Base-by-base conservation (phyloP, 1,284 basidiomycete genomes). In the Cutaneotrichosporon mucoides region DNA sequence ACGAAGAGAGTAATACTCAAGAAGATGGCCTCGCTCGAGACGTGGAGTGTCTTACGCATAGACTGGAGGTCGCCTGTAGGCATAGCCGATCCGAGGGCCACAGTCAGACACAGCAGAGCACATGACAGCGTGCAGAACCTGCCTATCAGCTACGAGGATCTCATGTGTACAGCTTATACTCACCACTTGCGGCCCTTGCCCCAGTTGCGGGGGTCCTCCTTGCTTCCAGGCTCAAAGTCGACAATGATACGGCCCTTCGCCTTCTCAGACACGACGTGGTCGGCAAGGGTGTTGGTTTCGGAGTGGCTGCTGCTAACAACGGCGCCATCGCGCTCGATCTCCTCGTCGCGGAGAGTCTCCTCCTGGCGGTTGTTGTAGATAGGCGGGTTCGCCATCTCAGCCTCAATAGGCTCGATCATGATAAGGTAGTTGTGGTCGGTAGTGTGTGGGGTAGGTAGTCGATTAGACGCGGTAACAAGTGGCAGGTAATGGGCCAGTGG, bases 1-100 rank as follows among this genome's bases (percentile, higher is more conserved):
- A 82, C 77, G 64, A 81, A 82, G 51, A 82, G 71, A 15, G 79
- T 73, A 34, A 81, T 73, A 44, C 70, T 72, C 15, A 80, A 69
- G 53, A 67, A 75, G 52, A 78, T 75, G 6, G 76, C 79, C 53
- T 78, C 77, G 50, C 72, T 61, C 6, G 73, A 69, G n/a, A 79
- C 77, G 38, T 73, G 62, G 35, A 81, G 77, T 10, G 73, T 58
- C 13, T 63, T 55, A n/a, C 70, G 70, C 11, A 77, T 70, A 2
- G 71, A 68, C 3, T 65, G 65, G 1, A 81, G 65, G 57, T 81
- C 75, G 33, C 79, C 79, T 0, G 80, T 80, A 2, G 81, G 79
- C 59, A 80, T 77, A 6, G 79, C 78, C 2, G 75, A 78, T 1
- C 79, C 79, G 41, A 82, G 75, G 3, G 76, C 75, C 10, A 75